Conservation (phyloP, 495 filamentous ascomycete species). For the Platismatia glauca region DNA sequence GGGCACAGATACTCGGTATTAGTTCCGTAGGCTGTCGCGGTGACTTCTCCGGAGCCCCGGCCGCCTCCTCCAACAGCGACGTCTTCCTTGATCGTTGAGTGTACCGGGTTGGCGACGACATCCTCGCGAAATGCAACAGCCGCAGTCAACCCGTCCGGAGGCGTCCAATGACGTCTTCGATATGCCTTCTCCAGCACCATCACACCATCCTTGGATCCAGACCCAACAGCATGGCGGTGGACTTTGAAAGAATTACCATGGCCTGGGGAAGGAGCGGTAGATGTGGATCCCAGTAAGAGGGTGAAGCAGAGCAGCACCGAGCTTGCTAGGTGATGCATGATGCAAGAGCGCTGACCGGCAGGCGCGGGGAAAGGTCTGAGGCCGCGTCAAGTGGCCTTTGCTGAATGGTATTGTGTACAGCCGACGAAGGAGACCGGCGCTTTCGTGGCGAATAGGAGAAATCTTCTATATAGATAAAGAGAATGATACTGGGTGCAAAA, state of each 20-base stretch:
- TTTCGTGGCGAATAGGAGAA: not conserved
- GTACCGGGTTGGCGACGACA: conserved; percentile 20
- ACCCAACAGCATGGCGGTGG: conserved; percentile 44
- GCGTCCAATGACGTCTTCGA: conserved; percentile 49
- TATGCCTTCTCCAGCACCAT: conserved; percentile 52
- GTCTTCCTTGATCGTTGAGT: conserved; percentile 15
- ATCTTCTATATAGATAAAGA: not conserved
- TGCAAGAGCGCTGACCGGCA: conserved; percentile 26
- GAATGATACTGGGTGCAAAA: not conserved
- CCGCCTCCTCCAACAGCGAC: conserved; percentile 17
- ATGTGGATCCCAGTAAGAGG: conserved; percentile 11
- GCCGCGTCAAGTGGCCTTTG: conserved; percentile 13
- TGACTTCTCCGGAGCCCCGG: conserved; percentile 46
- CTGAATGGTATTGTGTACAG: not conserved
- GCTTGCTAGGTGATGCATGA: conserved; percentile 30
- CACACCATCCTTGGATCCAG: conserved; percentile 40
- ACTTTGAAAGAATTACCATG: conserved; percentile 49
- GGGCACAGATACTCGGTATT: conserved; percentile 64
- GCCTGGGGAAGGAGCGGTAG: conserved; percentile 29
- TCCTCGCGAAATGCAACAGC: conserved; percentile 27
- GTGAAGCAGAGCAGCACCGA: conserved; percentile 10
- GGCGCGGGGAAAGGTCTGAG: conserved; percentile 14
- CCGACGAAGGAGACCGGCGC: not conserved
- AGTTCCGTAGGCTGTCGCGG: conserved; percentile 48
- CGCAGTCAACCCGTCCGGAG: conserved; percentile 28